These are phyloP conservation scores for Papiliotrema terrestris DNA, from an alignment of 1,284 basidiomycete species.

Conservation along the genomic window DNA sequence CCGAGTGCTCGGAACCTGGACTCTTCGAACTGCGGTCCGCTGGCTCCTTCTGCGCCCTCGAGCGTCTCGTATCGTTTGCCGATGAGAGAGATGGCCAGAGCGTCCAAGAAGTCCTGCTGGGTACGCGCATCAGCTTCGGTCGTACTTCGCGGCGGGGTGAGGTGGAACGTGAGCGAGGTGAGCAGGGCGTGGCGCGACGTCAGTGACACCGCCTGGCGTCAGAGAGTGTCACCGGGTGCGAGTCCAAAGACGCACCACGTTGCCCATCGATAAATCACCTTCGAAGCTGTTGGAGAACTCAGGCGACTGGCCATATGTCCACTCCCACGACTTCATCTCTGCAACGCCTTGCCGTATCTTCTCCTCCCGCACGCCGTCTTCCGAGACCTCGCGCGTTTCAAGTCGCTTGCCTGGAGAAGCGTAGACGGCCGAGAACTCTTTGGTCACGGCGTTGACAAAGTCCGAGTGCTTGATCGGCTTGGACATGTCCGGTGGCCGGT, in stretches of 20 bases:
- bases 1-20: constrained; percentile 15
- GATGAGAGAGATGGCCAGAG: constrained; percentile 32
- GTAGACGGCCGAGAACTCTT: constrained; percentile 69
- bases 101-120: constrained; percentile 29
- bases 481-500: constrained; percentile 31
- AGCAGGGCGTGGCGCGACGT: constrained; percentile 52
- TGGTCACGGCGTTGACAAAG: constrained; percentile 69
- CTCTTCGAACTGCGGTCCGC: constrained; percentile 15
- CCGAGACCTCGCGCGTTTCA: constrained; percentile 12
- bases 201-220: constrained; percentile 43
- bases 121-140: constrained; percentile 3
- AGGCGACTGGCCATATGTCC: constrained; percentile 91
- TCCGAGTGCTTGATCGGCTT: constrained; percentile 59
- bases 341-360: constrained; percentile 62
- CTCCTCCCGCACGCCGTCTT: constrained; percentile 23
- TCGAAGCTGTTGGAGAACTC: constrained; percentile 63
- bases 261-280: constrained; percentile 30
- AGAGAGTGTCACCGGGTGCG: constrained; percentile 1
- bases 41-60: constrained; percentile 30
- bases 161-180: constrained; percentile 37
- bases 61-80: constrained; percentile 46
- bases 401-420: constrained; percentile 9
- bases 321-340: constrained; percentile 76
- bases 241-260: constrained; percentile 53
- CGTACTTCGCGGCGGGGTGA: constrained; percentile 13